Evolutionary conservation across 768 basidiomycete species (phyloP).

Genomic region (Exidia glandulosa): DNA sequence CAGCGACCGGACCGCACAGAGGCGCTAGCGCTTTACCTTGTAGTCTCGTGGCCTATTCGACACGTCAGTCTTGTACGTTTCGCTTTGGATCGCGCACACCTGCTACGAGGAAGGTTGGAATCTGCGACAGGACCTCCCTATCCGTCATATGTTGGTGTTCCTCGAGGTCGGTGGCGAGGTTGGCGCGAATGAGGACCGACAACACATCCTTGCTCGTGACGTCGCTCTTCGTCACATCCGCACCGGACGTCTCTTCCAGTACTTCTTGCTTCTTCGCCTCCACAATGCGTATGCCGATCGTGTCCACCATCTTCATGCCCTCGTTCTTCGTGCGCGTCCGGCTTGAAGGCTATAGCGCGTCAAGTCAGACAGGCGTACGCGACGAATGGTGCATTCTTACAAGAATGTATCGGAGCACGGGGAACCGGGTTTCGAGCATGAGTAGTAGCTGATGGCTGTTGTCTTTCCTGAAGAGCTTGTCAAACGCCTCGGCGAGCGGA

Average conservation of each 20-base stretch:
- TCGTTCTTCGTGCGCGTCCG: not conserved
- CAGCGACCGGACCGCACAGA: not conserved
- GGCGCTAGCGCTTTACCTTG: not conserved
- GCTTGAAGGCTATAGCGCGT: not conserved
- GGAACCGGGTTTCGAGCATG: not conserved
- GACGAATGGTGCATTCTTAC: not conserved
- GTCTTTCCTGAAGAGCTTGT: constrained; percentile 12
- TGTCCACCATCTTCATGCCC: not conserved
- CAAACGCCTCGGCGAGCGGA: constrained; percentile 22
- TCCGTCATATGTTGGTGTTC: constrained; percentile 17
- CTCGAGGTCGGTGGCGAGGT: constrained; percentile 18
- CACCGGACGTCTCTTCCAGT: not conserved
- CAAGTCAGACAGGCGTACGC: not conserved
- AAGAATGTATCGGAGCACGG: not conserved
- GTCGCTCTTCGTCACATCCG: not conserved
- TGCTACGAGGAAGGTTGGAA: not conserved
- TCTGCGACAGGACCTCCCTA: constrained; percentile 18
- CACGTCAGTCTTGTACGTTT: not conserved
- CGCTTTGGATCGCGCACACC: not conserved
- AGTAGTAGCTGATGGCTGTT: not conserved
- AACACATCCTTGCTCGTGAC: constrained; percentile 16
- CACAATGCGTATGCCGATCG: not conserved
- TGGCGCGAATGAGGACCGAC: constrained; percentile 19
- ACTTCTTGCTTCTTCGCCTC: not conserved
- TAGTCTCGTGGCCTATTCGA: not conserved